A percentile compares a stretch with the other conserved stretches of the same genome.
phyloP scores from a whole-genome alignment of 257 asterid genomes.

The Nemophila menziesii region DNA sequence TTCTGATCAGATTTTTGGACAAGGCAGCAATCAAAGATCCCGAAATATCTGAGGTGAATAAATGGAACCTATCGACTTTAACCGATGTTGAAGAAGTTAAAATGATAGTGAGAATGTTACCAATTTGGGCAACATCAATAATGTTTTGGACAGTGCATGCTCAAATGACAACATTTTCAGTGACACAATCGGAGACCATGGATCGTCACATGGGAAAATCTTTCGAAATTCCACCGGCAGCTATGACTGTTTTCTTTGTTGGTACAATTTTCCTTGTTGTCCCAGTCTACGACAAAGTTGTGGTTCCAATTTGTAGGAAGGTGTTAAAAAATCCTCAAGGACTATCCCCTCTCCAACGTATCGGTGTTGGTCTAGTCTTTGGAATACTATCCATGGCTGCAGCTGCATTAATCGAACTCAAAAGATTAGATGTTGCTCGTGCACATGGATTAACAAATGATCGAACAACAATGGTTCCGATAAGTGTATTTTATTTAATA shows the following conservation, averaged over 20 bases:
- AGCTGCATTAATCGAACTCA: conserved; percentile 29
- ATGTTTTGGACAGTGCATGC: conserved; percentile 35
- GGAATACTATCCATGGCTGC: conserved; percentile 28
- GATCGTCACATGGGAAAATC: conserved; percentile 17
- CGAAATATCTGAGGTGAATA: conserved; percentile 13
- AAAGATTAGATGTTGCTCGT: conserved; percentile 16
- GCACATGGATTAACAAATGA: conserved; percentile 1
- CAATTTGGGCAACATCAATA: conserved; percentile 33
- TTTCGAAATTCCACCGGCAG: conserved; percentile 36
- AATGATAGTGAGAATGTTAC: conserved; percentile 25
- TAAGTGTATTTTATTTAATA: conserved; percentile 25
- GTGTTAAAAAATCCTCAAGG: conserved; percentile 9
- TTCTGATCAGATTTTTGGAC: conserved; percentile 26
- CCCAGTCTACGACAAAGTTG: conserved; percentile 24
- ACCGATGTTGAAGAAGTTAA: conserved; percentile 41
- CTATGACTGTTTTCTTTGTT: conserved; percentile 30
- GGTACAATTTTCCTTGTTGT: conserved; percentile 23
- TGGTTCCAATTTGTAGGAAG: conserved; percentile 22
- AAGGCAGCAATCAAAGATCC: conserved; percentile 32
- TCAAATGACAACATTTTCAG: conserved; percentile 35
- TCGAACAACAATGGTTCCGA: conserved; percentile 12
- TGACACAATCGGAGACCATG: conserved; percentile 34
- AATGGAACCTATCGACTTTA: conserved; percentile 27
- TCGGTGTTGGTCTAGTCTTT: conserved; percentile 27
- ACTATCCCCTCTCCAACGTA: conserved; percentile 27